phyloP scores from a whole-genome alignment of 768 basidiomycete genomes.

The Suillus weaverae region DNA sequence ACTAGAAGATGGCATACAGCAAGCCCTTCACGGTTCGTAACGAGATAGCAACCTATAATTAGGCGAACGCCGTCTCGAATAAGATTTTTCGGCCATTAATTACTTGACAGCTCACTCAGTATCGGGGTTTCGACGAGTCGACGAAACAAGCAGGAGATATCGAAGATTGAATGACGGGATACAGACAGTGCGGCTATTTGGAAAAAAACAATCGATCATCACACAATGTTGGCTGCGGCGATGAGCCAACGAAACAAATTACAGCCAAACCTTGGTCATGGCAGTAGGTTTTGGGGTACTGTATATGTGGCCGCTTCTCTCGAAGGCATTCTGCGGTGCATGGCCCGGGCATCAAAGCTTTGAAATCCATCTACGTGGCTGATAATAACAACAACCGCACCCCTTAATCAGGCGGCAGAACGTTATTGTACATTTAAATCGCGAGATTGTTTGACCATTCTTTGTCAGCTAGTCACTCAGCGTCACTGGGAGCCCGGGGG shows the following conservation, averaged over 20 bases:
- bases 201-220: background rate
- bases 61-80: background rate
- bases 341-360: background rate
- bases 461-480: background rate
- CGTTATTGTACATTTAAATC: background rate
- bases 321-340: background rate
- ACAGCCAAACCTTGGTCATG: background rate
- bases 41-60: conserved; percentile 1
- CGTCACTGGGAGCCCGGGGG: background rate
- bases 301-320: background rate
- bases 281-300: background rate
- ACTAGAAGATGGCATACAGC: background rate
- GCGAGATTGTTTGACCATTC: background rate
- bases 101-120: background rate
- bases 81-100: background rate
- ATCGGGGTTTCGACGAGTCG: background rate
- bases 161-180: background rate
- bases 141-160: background rate
- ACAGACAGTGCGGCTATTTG: background rate
- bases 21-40: background rate
- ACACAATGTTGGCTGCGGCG: background rate
- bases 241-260: background rate
- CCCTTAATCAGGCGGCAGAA: background rate
- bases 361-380: background rate
- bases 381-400: background rate